Percentiles rank a stretch among this genome's conserved stretches.
Conservation (phyloP, 495 filamentous ascomycete species). For the Letharia lupina region DNA sequence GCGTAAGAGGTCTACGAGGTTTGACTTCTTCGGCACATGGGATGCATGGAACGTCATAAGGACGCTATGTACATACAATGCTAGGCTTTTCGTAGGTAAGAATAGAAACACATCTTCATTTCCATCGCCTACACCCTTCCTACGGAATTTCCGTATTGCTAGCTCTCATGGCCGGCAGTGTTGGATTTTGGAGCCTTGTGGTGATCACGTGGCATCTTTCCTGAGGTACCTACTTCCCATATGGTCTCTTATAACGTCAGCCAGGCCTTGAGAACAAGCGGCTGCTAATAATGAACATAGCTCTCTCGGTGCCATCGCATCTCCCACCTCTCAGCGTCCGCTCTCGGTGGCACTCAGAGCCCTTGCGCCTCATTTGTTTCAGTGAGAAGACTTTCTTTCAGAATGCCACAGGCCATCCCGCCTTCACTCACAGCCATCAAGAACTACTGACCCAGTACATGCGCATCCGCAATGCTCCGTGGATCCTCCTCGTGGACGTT, state of each 20-base stretch:
- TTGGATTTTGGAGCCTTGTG: not conserved
- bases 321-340: constrained; percentile 67
- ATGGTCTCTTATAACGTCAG: not conserved
- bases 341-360: constrained; percentile 90
- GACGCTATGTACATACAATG: constrained; percentile 76
- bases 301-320: constrained; percentile 68
- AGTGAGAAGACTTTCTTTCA: constrained; percentile 58
- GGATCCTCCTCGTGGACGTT: constrained; percentile 72
- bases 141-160: not conserved
- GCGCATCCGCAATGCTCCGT: constrained; percentile 68
- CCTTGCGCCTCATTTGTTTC: constrained; percentile 70
- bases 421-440: constrained; percentile 75
- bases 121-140: not conserved
- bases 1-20: constrained; percentile 19
- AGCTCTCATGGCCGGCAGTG: constrained; percentile 8
- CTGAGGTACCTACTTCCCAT: constrained; percentile 29
- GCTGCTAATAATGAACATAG: constrained; percentile 35
- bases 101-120: constrained; percentile 25
- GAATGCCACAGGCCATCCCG: constrained; percentile 73
- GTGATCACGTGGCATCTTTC: constrained; percentile 17
- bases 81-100: constrained; percentile 81
- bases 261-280: not conserved
- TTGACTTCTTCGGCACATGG: constrained; percentile 72
- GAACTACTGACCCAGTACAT: constrained; percentile 71
- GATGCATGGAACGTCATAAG: constrained; percentile 89